Percentiles rank a stretch among this genome's conserved stretches.
Conservation (phyloP, 495 filamentous ascomycete species). For the Penicillium chermesinum region DNA sequence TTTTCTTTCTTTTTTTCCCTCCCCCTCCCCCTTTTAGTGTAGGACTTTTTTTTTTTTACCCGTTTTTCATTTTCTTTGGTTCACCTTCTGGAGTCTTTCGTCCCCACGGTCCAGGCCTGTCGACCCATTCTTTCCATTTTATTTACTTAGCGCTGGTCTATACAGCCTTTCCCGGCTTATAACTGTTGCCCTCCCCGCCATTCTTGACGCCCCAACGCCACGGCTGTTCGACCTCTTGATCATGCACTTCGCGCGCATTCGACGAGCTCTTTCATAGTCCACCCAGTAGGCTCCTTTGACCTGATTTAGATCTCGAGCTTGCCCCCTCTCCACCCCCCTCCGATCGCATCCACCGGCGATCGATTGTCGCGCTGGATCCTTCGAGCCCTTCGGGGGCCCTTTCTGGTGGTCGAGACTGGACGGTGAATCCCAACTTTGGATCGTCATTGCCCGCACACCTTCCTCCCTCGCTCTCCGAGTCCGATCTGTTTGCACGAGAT, state of each 20-base stretch:
- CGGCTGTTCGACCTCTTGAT: neutral
- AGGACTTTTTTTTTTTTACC: too few species aligned
- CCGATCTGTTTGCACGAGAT: conserved; percentile 33
- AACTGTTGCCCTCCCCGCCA: neutral
- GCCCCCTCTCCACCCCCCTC: conserved; percentile 15
- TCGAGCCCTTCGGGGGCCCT: conserved; percentile 38
- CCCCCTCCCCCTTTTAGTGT: neutral
- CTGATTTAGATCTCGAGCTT: conserved; percentile 1
- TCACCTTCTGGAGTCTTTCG: too few species aligned
- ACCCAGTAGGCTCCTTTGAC: too few species aligned
- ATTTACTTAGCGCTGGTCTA: neutral
- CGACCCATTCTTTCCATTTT: conserved; percentile 8
- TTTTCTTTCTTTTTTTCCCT: conserved; percentile 5
- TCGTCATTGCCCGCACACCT: conserved; percentile 14
- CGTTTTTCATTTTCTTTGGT: too few species aligned
- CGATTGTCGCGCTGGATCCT: conserved; percentile 43
- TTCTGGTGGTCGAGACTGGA: conserved; percentile 41
- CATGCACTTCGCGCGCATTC: neutral
- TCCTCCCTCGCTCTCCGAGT: conserved; percentile 27
- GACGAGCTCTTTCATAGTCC: neutral
- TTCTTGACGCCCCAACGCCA: conserved; percentile 1
- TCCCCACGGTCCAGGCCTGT: conserved; percentile 13
- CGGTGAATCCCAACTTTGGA: conserved; percentile 22
- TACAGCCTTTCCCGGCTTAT: neutral
- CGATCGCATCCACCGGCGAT: conserved; percentile 33